Conservation (phyloP, 805 yeast genomes). For the Wickerhamomyces tratensis region DNA sequence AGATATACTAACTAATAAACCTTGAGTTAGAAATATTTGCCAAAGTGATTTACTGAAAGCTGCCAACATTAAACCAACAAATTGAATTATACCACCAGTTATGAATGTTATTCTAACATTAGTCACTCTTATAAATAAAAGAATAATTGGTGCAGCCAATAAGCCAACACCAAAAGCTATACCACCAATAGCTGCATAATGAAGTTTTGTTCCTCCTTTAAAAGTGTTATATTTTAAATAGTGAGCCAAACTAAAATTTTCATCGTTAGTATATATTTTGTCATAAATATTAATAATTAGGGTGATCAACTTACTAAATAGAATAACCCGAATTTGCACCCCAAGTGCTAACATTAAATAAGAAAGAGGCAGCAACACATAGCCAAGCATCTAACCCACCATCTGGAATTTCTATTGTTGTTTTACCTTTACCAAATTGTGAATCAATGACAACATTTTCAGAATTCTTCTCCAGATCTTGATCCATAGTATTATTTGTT, state of each 20-base stretch:
- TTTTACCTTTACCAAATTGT: neutral
- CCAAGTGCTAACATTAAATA: constrained; percentile 40
- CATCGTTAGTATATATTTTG: too few relatives aligned
- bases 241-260: constrained; percentile 21
- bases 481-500: too few relatives aligned
- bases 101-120: constrained; percentile 31
- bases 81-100: constrained; percentile 36
- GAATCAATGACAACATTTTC: too few relatives aligned
- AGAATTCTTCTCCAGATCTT: too few relatives aligned
- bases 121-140: constrained; percentile 32
- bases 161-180: constrained; percentile 34
- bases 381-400: constrained; percentile 42
- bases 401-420: constrained; percentile 23
- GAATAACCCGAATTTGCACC: constrained; percentile 19
- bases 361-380: constrained; percentile 30
- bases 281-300: constrained; percentile 20
- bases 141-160: constrained; percentile 38
- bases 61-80: constrained; percentile 40
- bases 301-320: too few relatives aligned
- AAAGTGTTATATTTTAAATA: constrained; percentile 36
- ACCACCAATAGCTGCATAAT: constrained; percentile 50
- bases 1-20: constrained; percentile 42
- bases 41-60: constrained; percentile 41
- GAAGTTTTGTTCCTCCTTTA: constrained; percentile 35
- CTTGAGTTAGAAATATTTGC: constrained; percentile 51